These are phyloP conservation scores for Achaetomium macrosporum DNA, from an alignment of 2,329 filamentous ascomycete species.

Conservation along the genomic window DNA sequence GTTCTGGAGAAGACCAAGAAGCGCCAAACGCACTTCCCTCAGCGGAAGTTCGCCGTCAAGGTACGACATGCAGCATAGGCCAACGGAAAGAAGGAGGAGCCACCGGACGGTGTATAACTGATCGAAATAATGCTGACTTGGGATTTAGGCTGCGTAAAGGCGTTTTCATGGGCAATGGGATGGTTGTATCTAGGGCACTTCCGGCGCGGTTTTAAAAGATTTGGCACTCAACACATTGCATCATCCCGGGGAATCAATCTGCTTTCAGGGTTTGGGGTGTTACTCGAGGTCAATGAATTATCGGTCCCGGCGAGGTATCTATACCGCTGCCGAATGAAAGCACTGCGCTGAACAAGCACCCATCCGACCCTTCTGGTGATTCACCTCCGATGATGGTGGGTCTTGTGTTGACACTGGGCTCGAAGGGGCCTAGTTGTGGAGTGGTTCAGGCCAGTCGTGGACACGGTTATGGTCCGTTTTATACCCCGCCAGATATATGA, in stretches of 20 bases:
- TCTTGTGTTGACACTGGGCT: conserved; percentile 8
- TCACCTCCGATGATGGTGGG: conserved; percentile 8
- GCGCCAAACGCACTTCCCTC: conserved; percentile 91
- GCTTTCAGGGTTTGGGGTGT: conserved; percentile 26
- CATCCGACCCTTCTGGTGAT: conserved; percentile 14
- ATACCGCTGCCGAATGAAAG: conserved; percentile 26
- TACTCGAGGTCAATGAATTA: conserved; percentile 26
- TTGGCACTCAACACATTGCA: conserved; percentile 26
- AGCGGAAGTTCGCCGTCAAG: conserved; percentile 99
- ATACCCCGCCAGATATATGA: conserved; percentile 18
- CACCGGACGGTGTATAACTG: background rate
- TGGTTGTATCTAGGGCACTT: conserved; percentile 26
- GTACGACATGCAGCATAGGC: conserved; percentile 45
- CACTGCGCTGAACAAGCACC: conserved; percentile 22
- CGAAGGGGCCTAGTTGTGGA: conserved; percentile 7
- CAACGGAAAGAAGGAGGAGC: background rate
- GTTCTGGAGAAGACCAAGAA: conserved; percentile 95
- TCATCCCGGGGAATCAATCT: conserved; percentile 26
- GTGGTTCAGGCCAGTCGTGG: conserved; percentile 5
- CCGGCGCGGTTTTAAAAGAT: conserved; percentile 27
- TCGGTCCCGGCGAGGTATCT: conserved; percentile 26
- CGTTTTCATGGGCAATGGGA: conserved; percentile 21
- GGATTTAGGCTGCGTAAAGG: conserved; percentile 23
- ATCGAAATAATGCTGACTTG: conserved; percentile 19
- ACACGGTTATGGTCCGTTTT: conserved; percentile 6